Percentiles rank a stretch among this genome's conserved stretches.
These are phyloP conservation scores for Penicillium maclennaniae DNA, from an alignment of 495 filamentous ascomycete genomes.

Conservation along the genomic window DNA sequence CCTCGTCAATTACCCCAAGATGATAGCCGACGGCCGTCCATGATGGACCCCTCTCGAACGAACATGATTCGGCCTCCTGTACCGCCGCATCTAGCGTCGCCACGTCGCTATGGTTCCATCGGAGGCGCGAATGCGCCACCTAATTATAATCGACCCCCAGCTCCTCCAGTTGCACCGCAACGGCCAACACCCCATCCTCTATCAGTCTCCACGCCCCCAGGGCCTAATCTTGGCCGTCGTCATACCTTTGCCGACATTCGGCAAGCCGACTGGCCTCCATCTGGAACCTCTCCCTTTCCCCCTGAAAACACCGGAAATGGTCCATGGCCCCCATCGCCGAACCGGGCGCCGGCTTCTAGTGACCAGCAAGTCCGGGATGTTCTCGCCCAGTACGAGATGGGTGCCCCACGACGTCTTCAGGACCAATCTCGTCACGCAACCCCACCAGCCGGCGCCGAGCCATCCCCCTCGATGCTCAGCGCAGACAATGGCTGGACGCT, in stretches of 20 bases:
- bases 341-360: constrained; percentile 57
- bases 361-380: constrained; percentile 81
- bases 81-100: constrained; percentile 72
- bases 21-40: constrained; percentile 67
- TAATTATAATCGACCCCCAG: constrained; percentile 59
- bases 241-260: constrained; percentile 97
- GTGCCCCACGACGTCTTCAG: constrained; percentile 51
- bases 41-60: constrained; percentile 6
- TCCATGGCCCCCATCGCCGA: constrained; percentile 87
- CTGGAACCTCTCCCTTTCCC: constrained; percentile 63
- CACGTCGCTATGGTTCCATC: constrained; percentile 82
- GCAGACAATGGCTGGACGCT: constrained; percentile 59
- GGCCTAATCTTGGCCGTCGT: constrained; percentile 68
- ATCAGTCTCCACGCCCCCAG: constrained; percentile 70
- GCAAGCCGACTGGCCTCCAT: constrained; percentile 76
- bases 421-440: constrained; percentile 67
- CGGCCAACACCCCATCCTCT: constrained; percentile 71
- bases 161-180: constrained; percentile 63
- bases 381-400: constrained; percentile 78
- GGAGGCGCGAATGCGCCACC: constrained; percentile 69
- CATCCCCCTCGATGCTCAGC: constrained; percentile 41
- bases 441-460: constrained; percentile 56
- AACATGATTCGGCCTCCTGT: constrained; percentile 61
- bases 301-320: constrained; percentile 29
- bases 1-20: constrained; percentile 87